Base-by-base conservation (phyloP, 78 protist species). In the Salpingoeca rosetta region DNA sequence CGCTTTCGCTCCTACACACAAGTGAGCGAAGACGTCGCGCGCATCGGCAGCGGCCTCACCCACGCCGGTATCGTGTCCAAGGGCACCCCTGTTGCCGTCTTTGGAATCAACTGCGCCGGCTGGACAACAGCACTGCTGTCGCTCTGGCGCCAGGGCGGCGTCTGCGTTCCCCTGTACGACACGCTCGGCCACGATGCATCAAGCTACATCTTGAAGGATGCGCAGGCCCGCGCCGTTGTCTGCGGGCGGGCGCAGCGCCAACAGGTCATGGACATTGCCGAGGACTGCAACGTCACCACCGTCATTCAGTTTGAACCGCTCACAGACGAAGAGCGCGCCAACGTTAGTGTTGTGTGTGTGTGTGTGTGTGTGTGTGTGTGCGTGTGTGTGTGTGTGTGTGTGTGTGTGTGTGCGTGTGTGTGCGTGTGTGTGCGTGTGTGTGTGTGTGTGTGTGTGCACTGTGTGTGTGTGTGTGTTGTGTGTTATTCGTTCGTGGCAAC, bases 131-230 rank as follows among this genome's bases (percentile, higher is more conserved):
- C 37, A 7, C 35, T 3, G 37, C 7, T 25, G 75, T 10, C n/a
- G 36, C 7, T 27, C n/a, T 1, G 24, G 75, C 75, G 75, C 75
- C 7, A 3, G 35, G n/a, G 75, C 7, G 7, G 36, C n/a, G 35
- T 84, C 39, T 31, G 37, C 77, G 89, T 90, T 22, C 85, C 94
- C 3, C 82, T 92, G 44, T 90, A 92, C 83, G 92, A 89, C 86
- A 86, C 94, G 3, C 88, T 90, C 0, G 94, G 94, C 42, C 44
- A 38, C 1, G 85, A 87, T 36, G 90, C 95, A 24, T 85, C 91
- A 45, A 79, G 36, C 35, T 92, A 41, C 86, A 90, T 94, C 76
- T 75, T 90, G 39, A 41, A 80, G 22, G 93, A 94, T 76, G 72
- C 94, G n/a, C 88, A 80, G 31, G 31, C 86, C 31, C 25, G 39